Conservation (phyloP, 257 asterid genomes). For the Osmanthus fragrans region DNA sequence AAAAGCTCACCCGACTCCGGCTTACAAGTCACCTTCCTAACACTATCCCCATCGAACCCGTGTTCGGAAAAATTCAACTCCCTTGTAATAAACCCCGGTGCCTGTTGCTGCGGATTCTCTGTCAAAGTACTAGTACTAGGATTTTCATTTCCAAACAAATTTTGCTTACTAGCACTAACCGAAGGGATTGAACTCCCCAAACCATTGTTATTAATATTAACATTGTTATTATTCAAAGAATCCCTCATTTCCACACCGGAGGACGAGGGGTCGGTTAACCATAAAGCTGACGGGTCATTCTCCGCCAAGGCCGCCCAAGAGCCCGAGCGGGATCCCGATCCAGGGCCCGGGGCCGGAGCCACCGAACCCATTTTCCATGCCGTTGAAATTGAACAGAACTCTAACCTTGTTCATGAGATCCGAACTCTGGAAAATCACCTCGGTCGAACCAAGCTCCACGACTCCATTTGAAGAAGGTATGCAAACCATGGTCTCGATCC, state of each 20-base stretch:
- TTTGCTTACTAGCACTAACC: conserved; percentile 31
- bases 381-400: conserved; percentile 59
- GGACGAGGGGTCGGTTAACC: conserved; percentile 64
- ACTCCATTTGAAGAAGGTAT: conserved; percentile 77
- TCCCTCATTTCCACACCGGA: conserved; percentile 44
- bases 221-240: conserved; percentile 1
- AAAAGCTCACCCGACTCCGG: conserved; percentile 62
- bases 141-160: conserved; percentile 37
- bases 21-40: conserved; percentile 39
- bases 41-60: conserved; percentile 41
- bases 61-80: conserved; percentile 61
- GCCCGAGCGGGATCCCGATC: conserved; percentile 42
- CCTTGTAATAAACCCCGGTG: conserved; percentile 37
- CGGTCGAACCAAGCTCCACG: conserved; percentile 88
- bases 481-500: conserved; percentile 74
- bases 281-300: conserved; percentile 59
- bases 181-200: conserved; percentile 35
- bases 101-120: conserved; percentile 44
- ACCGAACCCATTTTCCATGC: conserved; percentile 37
- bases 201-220: neutral
- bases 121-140: conserved; percentile 45
- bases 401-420: conserved; percentile 82
- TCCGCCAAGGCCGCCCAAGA: conserved; percentile 53
- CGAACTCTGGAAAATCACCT: conserved; percentile 58
- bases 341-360: neutral